Evolutionary conservation across 2,329 filamentous ascomycete species (phyloP), one percentile per base, ranked within the genome.

Genomic region (Taxawa tesnikishii): DNA sequence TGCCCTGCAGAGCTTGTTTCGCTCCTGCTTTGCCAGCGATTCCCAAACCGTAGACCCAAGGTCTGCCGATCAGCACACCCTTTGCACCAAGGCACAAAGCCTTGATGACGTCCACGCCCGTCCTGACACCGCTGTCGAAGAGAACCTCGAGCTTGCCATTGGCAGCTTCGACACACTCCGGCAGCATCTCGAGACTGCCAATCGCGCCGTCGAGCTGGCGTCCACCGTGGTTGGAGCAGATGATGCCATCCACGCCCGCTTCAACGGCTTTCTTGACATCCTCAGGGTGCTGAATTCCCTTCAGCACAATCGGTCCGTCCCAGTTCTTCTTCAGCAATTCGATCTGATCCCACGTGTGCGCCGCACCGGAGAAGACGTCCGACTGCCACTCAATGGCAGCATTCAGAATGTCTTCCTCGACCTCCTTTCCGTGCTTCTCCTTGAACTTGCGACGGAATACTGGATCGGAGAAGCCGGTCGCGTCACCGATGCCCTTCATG

Each of bases 401-500:
- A n/a, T 57, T 49, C 1, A 63, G 26, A 6, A 62, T 47, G 34
- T 67, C 64, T 6, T 68, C 61, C 13, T 56, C 51, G 3, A 52
- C 40, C 38, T 52, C 46, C 3, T 45, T 43, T 11, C 47, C 52
- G 33, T 53, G 44, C 18, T 59, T 56, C 40, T 62, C 61, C 24
- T 68, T 63, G 45, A 74, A 75, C 30, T 69, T 67, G 17, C 56
- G 53, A 11, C 68, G 62, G 50, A 80, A 83, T 0, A 75, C 73
- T 0, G 77, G 75, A 46, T 84, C 79, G 2, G 65, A 65, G 41
- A 83, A 75, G 2, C 76, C 78, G 3, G 76, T 63, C 27, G 68
- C 60, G 31, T 70, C 67, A 3, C 78, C 78, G 7, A 70, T 50
- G n/a, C 27, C 27, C 27, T 15, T 14, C 9, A 29, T 14, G 27